Conservation (phyloP, 1,139 yeast genomes). For the Geotrichum australiense region DNA sequence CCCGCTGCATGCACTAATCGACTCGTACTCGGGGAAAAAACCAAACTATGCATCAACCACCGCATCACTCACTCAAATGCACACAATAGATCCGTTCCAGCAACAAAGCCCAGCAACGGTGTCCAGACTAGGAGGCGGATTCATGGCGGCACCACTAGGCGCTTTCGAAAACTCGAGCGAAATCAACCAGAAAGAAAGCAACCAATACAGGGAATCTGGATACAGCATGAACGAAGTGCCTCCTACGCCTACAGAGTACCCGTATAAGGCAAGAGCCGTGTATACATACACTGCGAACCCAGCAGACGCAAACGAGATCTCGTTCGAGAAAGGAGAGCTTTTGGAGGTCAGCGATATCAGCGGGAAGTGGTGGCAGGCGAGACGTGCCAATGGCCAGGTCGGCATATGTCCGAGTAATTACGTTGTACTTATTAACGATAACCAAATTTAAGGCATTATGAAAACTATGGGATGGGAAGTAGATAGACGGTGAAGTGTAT, state of each 20-base stretch:
- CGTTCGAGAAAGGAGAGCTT: constrained; percentile 83
- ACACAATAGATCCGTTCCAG: constrained; percentile 3
- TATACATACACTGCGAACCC: constrained; percentile 83
- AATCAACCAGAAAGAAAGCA: constrained; percentile 9
- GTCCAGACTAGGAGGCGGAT: constrained; percentile 36
- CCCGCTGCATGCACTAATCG: constrained; percentile 77
- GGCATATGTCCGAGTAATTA: constrained; percentile 97
- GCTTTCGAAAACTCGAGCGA: constrained; percentile 49
- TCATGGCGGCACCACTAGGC: constrained; percentile 47
- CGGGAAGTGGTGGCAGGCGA: constrained; percentile 99
- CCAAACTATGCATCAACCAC: constrained; percentile 8
- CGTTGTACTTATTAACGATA: constrained; percentile 46
- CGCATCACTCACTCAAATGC: constrained; percentile 1
- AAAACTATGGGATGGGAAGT: too few species aligned
- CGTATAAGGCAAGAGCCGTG: constrained; percentile 79
- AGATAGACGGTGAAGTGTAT: too few species aligned
- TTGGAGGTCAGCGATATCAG: constrained; percentile 87
- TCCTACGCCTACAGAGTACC: constrained; percentile 46
- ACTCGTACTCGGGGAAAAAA: constrained; percentile 48
- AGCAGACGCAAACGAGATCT: constrained; percentile 87
- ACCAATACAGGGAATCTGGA: constrained; percentile 6
- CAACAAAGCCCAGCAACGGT: too few species aligned
- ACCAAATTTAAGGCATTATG: too few species aligned
- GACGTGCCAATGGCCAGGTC: constrained; percentile 79
- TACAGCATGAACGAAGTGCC: constrained; percentile 20